phyloP scores from a whole-genome alignment of 441 rosid genomes.

The Geranium incanum region DNA sequence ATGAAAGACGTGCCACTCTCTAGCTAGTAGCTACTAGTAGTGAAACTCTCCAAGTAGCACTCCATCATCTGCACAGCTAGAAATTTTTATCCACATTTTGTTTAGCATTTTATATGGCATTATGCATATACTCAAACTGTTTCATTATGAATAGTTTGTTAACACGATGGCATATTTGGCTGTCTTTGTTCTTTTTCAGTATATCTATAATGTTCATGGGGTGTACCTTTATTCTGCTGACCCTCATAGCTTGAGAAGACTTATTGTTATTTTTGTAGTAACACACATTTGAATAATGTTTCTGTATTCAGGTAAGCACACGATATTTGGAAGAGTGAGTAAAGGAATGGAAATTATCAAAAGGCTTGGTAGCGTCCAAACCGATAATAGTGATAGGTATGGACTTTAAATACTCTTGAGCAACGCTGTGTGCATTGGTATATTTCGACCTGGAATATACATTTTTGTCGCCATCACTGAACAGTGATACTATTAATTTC shows the following conservation, averaged over 20 bases:
- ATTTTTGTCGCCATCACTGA: too few species aligned
- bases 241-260: too few species aligned
- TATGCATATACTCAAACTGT: background rate
- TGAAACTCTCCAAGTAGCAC: background rate
- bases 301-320: slow-evolving; percentile 70
- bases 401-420: background rate
- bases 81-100: background rate
- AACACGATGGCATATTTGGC: too few species aligned
- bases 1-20: background rate
- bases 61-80: background rate
- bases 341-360: slow-evolving; percentile 89
- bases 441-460: too few species aligned
- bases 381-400: slow-evolving; percentile 85
- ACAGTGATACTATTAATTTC: too few species aligned
- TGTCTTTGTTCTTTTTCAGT: too few species aligned
- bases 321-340: slow-evolving; percentile 90
- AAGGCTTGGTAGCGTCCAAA: slow-evolving; percentile 94
- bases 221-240: too few species aligned
- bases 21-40: background rate
- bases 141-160: too few species aligned
- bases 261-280: background rate
- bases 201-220: too few species aligned
- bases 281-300: background rate
- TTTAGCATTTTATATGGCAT: background rate
- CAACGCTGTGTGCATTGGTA: background rate